These are phyloP conservation scores for Geotrichum reessii DNA, from an alignment of 1,139 yeast species.

Conservation along the genomic window DNA sequence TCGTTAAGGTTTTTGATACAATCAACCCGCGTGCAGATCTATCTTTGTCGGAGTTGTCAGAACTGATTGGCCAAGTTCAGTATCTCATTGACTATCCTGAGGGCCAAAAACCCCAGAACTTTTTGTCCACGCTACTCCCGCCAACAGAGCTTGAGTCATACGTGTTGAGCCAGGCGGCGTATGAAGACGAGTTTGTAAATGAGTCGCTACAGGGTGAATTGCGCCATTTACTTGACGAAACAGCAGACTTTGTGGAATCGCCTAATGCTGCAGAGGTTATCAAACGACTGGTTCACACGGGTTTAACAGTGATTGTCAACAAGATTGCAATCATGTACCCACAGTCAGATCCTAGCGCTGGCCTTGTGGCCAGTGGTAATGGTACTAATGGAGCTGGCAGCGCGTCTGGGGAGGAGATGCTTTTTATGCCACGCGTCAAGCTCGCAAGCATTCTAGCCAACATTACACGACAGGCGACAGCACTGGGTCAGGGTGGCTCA, in stretches of 20 bases:
- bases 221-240: conserved; percentile 45
- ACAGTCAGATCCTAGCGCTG: conserved; percentile 19
- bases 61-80: conserved; percentile 43
- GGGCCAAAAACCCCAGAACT: conserved; percentile 15
- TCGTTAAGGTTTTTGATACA: conserved; percentile 52
- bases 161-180: conserved; percentile 35
- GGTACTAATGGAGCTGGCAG: background rate
- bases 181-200: conserved; percentile 30
- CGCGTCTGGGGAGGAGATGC: background rate
- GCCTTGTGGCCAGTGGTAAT: conserved; percentile 16
- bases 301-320: conserved; percentile 29
- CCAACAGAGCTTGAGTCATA: conserved; percentile 39
- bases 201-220: conserved; percentile 16
- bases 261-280: conserved; percentile 40
- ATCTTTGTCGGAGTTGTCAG: conserved; percentile 53
- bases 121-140: conserved; percentile 38
- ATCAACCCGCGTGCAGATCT: conserved; percentile 71
- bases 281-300: conserved; percentile 37
- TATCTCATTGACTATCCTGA: conserved; percentile 36
- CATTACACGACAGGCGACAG: conserved; percentile 59
- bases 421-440: conserved; percentile 36
- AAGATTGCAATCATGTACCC: conserved; percentile 28
- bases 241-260: conserved; percentile 45
- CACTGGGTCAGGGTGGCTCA: conserved; percentile 42
- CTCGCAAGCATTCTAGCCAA: conserved; percentile 67